Evolutionary conservation across 129 eudicot genomes (phyloP).

Genomic region (Apium graveolens): DNA sequence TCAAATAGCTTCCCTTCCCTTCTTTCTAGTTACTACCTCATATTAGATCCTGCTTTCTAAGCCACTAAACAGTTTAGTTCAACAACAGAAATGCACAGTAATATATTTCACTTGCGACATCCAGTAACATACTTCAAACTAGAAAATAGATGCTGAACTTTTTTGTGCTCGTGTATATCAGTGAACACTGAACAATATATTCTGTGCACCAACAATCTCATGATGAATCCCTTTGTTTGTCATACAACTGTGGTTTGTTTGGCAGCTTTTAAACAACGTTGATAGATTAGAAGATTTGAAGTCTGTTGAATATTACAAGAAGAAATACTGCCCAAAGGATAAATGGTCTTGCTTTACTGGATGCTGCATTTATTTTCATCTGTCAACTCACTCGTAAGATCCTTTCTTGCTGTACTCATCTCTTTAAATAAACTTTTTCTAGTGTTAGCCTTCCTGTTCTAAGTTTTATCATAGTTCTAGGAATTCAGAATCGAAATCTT

Average conservation of each 20-base stretch:
- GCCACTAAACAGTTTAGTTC: neutral
- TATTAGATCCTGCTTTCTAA: neutral
- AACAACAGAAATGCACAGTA: neutral
- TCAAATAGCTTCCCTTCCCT: neutral
- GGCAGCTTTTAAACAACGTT: constrained; percentile 51
- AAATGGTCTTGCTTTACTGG: constrained; percentile 77
- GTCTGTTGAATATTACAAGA: constrained; percentile 57
- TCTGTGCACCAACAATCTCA: neutral
- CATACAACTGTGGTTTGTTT: constrained; percentile 14
- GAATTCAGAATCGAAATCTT: constrained; percentile 40
- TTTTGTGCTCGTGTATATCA: neutral
- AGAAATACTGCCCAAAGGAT: constrained; percentile 71
- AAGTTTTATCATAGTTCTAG: constrained; percentile 21
- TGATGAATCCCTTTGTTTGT: neutral
- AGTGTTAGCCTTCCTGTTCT: neutral
- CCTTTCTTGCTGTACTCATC: neutral
- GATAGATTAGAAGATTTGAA: constrained; percentile 44
- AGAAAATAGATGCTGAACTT: neutral
- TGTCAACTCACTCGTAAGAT: constrained; percentile 34
- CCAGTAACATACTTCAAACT: neutral
- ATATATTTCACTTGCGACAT: neutral
- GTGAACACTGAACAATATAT: neutral
- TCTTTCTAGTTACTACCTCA: neutral
- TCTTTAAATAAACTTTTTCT: neutral
- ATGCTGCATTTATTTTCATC: constrained; percentile 64